phyloP scores from a whole-genome alignment of 2,329 filamentous ascomycete species.

The Aspergillus aculeatus region DNA sequence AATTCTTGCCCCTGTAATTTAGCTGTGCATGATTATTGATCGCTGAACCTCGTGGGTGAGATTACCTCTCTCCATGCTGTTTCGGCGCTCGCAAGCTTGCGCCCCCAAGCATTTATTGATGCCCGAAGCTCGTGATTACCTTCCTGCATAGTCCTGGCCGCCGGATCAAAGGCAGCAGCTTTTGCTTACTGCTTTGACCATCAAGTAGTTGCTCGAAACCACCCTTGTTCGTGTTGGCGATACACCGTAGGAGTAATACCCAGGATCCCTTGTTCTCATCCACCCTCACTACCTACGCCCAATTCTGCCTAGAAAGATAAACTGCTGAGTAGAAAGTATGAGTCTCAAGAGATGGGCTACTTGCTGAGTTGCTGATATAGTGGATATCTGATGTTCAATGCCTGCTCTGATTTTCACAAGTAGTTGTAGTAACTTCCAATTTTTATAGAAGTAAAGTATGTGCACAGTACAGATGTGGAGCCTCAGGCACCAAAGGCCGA shows the following conservation, averaged over 20 bases:
- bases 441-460: background rate
- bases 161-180: background rate
- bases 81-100: background rate
- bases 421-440: too few relatives aligned
- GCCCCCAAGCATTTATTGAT: background rate
- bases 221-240: background rate
- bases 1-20: background rate
- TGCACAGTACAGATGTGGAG: background rate
- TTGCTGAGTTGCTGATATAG: too few relatives aligned
- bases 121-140: slow-evolving; percentile 6
- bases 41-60: background rate
- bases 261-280: background rate
- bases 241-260: background rate
- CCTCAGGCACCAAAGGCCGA: background rate
- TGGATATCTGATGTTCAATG: too few relatives aligned
- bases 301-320: background rate
- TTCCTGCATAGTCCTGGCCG: background rate
- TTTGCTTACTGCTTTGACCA: background rate
- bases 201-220: background rate
- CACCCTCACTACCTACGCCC: background rate
- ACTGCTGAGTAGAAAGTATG: too few relatives aligned
- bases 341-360: too few relatives aligned
- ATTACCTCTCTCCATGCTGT: background rate
- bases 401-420: too few relatives aligned
- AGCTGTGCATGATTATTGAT: background rate